Evolutionary conservation across 192 early-diverging fungal genomes (phyloP), one percentile per base, ranked within the genome.

Genomic region (Funneliformis mosseae): DNA sequence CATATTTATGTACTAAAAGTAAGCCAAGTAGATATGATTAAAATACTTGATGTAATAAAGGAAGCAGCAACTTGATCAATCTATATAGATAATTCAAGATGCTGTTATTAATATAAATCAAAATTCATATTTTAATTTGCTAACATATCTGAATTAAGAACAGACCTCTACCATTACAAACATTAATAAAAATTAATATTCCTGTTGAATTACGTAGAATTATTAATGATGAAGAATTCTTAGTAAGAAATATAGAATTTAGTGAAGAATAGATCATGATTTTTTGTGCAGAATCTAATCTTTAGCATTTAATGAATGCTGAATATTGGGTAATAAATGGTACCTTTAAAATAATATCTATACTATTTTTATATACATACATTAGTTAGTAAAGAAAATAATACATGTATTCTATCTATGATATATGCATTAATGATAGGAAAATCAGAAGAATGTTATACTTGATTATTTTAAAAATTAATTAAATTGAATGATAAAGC

Each of bases 371-470:
- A 71, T 42, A 71, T 71, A 18, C 39, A 71, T 41, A 7, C 33
- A 71, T 33, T 18, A 6, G 41, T 71, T 41, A 1, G 69, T 63
- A 3, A 8, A 43, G 69, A 71, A 71, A 71, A 3, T n/a, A 71
- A 71, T 8, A 4, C 69, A 71, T 4, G 41, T 27, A 3, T 71
- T n/a, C 4, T 71, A 39, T 5, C 69, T 39, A 27, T 71, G 18
- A 8, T 71, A 41, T 71, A 71, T 71, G 39, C 39, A 33, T 41
- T 71, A 5, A 71, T 71, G 69, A 41, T 33, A 27, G n/a, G 39
- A 41, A 71, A 71, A 71, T 71, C 69, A n/a, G 69, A 71, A 6
- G 69, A 71, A 33, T 41, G 25, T 39, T 71, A 71, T 42, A 71
- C 8, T 27, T 11, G 39, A 71, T 42, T 71, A n/a, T 71, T 71